A percentile compares a stretch with the other conserved stretches of the same genome.
Conservation (phyloP, 2,329 filamentous ascomycete genomes). For the Claviceps fusiformis region DNA sequence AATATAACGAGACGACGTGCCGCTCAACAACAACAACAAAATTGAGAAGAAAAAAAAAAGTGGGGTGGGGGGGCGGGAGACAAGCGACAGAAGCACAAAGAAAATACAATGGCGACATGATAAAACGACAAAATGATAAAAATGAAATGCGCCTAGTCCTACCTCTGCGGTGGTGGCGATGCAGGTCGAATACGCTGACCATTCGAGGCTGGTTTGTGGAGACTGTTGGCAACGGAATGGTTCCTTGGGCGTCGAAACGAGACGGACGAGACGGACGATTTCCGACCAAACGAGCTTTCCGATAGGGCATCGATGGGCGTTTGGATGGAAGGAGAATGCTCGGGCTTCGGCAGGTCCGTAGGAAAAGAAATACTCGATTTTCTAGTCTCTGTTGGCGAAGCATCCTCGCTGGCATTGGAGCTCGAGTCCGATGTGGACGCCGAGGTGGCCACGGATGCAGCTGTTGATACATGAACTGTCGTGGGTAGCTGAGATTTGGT, state of each 20-base stretch:
- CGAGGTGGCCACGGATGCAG: not conserved
- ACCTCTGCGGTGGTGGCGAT: slow-evolving; percentile 6
- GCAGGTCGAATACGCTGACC: slow-evolving; percentile 1
- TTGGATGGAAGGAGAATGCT: slow-evolving; percentile 7
- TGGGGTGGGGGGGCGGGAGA: not conserved
- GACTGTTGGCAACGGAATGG: not conserved
- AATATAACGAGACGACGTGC: not conserved
- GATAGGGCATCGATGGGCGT: slow-evolving; percentile 2
- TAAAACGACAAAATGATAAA: not conserved
- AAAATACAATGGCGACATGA: no score
- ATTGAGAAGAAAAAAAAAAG: not conserved
- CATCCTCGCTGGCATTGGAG: slow-evolving; percentile 12
- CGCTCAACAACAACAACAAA: no score
- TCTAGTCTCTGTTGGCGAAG: slow-evolving; percentile 16
- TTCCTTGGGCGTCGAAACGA: slow-evolving; percentile 3
- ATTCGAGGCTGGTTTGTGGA: not conserved
- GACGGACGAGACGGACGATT: slow-evolving; percentile 5
- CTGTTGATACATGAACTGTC: not conserved
- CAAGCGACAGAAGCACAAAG: not conserved
- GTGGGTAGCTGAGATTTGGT: not conserved
- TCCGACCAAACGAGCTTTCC: slow-evolving; percentile 5
- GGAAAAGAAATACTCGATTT: slow-evolving; percentile 23
- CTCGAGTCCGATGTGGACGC: slow-evolving; percentile 9
- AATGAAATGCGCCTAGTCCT: not conserved
- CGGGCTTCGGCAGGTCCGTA: slow-evolving; percentile 18